Conservation (phyloP, 345 rosid genomes). For the Dipteronia dyeriana region DNA sequence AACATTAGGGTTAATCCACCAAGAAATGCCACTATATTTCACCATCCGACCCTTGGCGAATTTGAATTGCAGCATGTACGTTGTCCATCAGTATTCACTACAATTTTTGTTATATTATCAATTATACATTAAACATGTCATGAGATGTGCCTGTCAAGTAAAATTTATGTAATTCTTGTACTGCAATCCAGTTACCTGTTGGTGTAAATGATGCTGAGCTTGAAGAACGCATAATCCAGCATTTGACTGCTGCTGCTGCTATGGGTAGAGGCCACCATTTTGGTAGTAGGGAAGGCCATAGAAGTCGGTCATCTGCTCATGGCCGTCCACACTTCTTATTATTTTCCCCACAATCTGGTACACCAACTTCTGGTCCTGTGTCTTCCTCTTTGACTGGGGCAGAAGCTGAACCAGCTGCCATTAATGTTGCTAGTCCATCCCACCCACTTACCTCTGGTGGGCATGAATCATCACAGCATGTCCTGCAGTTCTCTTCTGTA, state of each 20-base stretch:
- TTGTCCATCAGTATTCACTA: conserved; percentile 11
- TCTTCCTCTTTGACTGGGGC: conserved; percentile 38
- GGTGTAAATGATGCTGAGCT: conserved; percentile 67
- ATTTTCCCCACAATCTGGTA: conserved; percentile 48
- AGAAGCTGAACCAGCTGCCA: conserved; percentile 41
- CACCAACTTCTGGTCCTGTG: conserved; percentile 34
- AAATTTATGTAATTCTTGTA: conserved; percentile 2
- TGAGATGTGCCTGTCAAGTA: not conserved
- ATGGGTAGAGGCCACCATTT: conserved; percentile 55
- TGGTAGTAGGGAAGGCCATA: conserved; percentile 60
- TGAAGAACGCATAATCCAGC: conserved; percentile 78
- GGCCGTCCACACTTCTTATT: conserved; percentile 55
- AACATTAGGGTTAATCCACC: conserved; percentile 45
- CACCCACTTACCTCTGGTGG: conserved; percentile 26
- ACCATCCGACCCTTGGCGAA: conserved; percentile 65
- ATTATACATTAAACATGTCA: not conserved
- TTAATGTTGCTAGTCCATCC: conserved; percentile 34
- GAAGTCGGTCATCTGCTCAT: conserved; percentile 54
- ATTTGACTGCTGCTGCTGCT: conserved; percentile 72
- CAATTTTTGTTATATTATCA: not conserved
- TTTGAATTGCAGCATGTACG: conserved; percentile 71
- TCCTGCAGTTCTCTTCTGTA: conserved; percentile 25
- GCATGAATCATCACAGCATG: conserved; percentile 34
- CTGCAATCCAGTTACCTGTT: conserved; percentile 54
- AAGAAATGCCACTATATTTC: conserved; percentile 59